Evolutionary conservation across 2,329 filamentous ascomycete genomes (phyloP).

Genomic region (Paecilomyces formosus): DNA sequence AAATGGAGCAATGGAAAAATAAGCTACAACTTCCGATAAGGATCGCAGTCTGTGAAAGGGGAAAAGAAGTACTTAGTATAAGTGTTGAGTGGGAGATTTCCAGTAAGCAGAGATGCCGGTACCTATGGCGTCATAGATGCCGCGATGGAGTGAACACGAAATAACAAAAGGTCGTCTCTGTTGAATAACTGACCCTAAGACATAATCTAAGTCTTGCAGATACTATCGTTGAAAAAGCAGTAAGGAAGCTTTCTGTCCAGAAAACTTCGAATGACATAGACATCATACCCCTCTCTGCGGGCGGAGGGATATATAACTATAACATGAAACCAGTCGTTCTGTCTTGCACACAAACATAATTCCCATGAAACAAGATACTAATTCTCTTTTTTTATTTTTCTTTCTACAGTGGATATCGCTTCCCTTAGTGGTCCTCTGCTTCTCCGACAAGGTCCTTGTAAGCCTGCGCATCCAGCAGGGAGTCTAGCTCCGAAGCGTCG

Average conservation of each 20-base stretch:
- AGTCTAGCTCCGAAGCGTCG: slow-evolving; percentile 63
- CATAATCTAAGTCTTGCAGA: slow-evolving; percentile 9
- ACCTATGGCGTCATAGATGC: not conserved
- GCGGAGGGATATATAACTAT: not conserved
- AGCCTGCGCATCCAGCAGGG: slow-evolving; percentile 66
- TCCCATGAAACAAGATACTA: not conserved
- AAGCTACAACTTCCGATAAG: too few species aligned
- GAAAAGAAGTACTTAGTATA: too few species aligned
- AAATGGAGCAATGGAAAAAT: too few species aligned
- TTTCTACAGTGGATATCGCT: not conserved
- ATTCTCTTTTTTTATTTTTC: not conserved
- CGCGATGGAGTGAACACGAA: not conserved
- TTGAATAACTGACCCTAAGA: slow-evolving; percentile 12
- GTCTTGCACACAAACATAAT: not conserved
- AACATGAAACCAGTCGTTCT: not conserved
- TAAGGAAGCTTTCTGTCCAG: not conserved
- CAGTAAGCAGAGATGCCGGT: not conserved
- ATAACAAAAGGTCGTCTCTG: slow-evolving; percentile 7
- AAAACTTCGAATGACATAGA: not conserved
- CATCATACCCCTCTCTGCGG: not conserved
- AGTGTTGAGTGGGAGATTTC: too few species aligned
- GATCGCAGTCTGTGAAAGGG: too few species aligned
- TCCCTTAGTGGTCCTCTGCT: slow-evolving; percentile 20
- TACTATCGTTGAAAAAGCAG: slow-evolving; percentile 17
- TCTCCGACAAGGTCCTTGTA: slow-evolving; percentile 67